A percentile compares a stretch with the other conserved stretches of the same genome.
Evolutionary conservation across 495 filamentous ascomycete species (phyloP).

Genomic region (Aspergillus cavernicola): DNA sequence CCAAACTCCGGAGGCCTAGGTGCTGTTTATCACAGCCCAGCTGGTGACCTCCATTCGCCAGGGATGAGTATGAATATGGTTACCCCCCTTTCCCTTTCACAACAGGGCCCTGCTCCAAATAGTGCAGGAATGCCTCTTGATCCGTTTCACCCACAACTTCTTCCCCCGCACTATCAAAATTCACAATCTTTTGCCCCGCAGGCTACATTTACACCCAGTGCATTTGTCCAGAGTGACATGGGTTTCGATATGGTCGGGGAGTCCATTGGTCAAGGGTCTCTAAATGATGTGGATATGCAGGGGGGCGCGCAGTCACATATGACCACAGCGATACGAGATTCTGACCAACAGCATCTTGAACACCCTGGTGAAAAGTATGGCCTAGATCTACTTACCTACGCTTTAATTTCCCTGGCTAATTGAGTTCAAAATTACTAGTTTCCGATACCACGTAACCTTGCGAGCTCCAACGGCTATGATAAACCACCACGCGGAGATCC

Average conservation of each 20-base stretch:
- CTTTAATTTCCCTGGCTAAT: slow-evolving; percentile 11
- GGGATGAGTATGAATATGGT: slow-evolving; percentile 68
- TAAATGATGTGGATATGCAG: slow-evolving; percentile 44
- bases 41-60: slow-evolving; percentile 89
- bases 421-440: slow-evolving; percentile 52
- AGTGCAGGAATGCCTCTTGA: slow-evolving; percentile 43
- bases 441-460: slow-evolving; percentile 84
- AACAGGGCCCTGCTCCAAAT: slow-evolving; percentile 51
- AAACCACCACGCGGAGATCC: slow-evolving; percentile 79
- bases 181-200: slow-evolving; percentile 69
- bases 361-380: slow-evolving; percentile 50
- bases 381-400: slow-evolving; percentile 15
- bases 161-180: slow-evolving; percentile 66
- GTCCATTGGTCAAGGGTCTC: slow-evolving; percentile 55
- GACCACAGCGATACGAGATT: slow-evolving; percentile 24
- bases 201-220: slow-evolving; percentile 70
- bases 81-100: slow-evolving; percentile 81
- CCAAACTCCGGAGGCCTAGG: slow-evolving; percentile 84
- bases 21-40: slow-evolving; percentile 74
- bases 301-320: slow-evolving; percentile 30
- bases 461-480: slow-evolving; percentile 98
- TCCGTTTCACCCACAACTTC: slow-evolving; percentile 57
- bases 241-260: slow-evolving; percentile 75
- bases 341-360: slow-evolving; percentile 22
- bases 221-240: slow-evolving; percentile 72